A percentile compares a stretch with the other conserved stretches of the same genome.
Evolutionary conservation across 441 rosid species (phyloP).

Genomic region (Gossypium lobatum): DNA sequence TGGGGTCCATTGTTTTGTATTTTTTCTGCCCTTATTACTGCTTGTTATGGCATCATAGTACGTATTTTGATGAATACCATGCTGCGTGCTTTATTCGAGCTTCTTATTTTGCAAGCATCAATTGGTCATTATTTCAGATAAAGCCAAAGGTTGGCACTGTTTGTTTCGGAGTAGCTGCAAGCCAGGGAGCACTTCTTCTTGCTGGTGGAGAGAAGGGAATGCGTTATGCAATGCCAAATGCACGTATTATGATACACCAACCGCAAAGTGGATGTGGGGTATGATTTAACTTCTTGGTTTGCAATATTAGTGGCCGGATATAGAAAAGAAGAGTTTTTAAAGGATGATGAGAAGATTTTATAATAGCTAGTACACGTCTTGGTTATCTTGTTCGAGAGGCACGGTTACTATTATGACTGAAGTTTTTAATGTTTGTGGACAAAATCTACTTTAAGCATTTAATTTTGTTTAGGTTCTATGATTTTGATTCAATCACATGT

Average conservation of each 20-base stretch:
- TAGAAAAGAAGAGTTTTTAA: not conserved
- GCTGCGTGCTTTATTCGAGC: not conserved
- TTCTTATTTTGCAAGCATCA: conserved; percentile 11
- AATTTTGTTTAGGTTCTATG: no score
- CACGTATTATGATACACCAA: conserved; percentile 88
- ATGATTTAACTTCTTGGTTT: conserved; percentile 24
- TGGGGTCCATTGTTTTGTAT: not conserved
- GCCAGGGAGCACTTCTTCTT: conserved; percentile 89
- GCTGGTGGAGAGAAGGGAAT: conserved; percentile 95
- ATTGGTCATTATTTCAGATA: conserved; percentile 40
- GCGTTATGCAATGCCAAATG: conserved; percentile 94
- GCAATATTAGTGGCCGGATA: not conserved
- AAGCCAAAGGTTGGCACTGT: conserved; percentile 92
- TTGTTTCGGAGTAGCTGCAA: conserved; percentile 92
- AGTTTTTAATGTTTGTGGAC: not conserved
- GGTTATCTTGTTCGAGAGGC: not conserved
- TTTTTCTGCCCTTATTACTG: not conserved
- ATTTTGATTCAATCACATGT: no score
- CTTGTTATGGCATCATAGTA: not conserved
- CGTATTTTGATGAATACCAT: not conserved
- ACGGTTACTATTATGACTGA: not conserved
- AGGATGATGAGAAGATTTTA: not conserved
- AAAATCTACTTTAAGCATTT: no score
- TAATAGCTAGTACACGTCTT: not conserved
- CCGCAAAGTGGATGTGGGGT: conserved; percentile 90